Conservation (phyloP, 2,329 filamentous ascomycete genomes). For the Ophiostoma angusticollis region DNA sequence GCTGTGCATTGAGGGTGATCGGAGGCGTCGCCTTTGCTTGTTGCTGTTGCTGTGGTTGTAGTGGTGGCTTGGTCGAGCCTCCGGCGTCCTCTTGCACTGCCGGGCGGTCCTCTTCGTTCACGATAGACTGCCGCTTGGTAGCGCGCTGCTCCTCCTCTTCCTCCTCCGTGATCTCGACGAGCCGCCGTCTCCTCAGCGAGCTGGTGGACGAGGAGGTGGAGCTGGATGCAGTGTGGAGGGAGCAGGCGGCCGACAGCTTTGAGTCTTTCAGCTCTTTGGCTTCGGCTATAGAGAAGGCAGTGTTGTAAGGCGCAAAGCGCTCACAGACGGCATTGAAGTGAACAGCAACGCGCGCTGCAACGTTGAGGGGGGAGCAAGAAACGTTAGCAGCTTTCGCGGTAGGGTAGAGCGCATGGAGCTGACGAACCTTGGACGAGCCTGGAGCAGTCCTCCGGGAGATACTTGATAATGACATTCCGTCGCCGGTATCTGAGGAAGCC, state of each 20-base stretch:
- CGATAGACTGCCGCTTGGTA: constrained; percentile 44
- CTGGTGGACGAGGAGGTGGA: constrained; percentile 77
- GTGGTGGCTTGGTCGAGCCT: too few relatives aligned
- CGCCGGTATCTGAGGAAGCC: constrained; percentile 83
- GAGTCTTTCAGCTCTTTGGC: constrained; percentile 76
- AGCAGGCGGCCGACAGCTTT: constrained; percentile 76
- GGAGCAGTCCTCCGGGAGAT: constrained; percentile 81
- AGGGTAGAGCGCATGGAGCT: background rate
- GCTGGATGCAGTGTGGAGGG: constrained; percentile 73
- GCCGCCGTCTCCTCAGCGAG: constrained; percentile 60
- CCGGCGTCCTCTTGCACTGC: constrained; percentile 16
- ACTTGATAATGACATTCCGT: constrained; percentile 84
- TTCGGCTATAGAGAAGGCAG: constrained; percentile 61
- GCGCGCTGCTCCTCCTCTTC: constrained; percentile 56
- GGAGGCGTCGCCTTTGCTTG: constrained; percentile 22
- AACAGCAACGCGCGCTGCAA: constrained; percentile 65
- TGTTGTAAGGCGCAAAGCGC: constrained; percentile 74
- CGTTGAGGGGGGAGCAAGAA: background rate
- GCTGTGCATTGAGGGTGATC: constrained; percentile 38
- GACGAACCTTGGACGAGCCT: constrained; percentile 76
- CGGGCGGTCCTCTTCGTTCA: constrained; percentile 30
- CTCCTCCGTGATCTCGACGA: constrained; percentile 89
- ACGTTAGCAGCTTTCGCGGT: background rate
- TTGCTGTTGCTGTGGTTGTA: constrained; percentile 16
- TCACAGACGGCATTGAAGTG: constrained; percentile 57